Conservation (phyloP, 345 rosid species). For the Corchorus capsularis region DNA sequence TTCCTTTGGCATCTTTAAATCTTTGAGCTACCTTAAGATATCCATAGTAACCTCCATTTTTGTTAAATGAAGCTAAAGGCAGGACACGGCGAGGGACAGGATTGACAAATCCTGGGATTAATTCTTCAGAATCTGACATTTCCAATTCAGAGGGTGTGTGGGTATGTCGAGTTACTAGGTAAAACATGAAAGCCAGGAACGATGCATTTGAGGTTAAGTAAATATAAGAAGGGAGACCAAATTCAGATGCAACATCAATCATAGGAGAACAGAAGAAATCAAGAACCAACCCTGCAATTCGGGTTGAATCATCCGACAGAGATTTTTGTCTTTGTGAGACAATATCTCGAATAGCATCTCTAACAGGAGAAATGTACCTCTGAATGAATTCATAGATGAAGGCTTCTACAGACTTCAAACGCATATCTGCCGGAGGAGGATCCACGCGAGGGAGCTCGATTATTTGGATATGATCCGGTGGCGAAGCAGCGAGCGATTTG, state of each 20-base stretch:
- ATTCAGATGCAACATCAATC: constrained; percentile 42
- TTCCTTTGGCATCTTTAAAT: constrained; percentile 38
- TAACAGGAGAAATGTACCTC: constrained; percentile 24
- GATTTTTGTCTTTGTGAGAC: constrained; percentile 7
- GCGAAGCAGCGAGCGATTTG: constrained; percentile 21
- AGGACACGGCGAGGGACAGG: constrained; percentile 42
- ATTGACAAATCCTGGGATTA: constrained; percentile 34
- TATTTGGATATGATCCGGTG: constrained; percentile 32
- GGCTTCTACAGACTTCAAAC: constrained; percentile 24
- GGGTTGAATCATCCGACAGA: constrained; percentile 32
- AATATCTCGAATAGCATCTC: constrained; percentile 11
- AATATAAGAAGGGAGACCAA: constrained; percentile 54
- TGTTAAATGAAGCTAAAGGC: constrained; percentile 35
- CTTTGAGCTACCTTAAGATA: constrained; percentile 39
- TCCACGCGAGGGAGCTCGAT: constrained; percentile 34
- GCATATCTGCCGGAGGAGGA: constrained; percentile 29
- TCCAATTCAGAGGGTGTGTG: constrained; percentile 19
- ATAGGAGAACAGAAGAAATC: constrained; percentile 50
- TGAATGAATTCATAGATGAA: constrained; percentile 7
- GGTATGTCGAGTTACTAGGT: constrained; percentile 35
- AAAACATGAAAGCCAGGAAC: constrained; percentile 39
- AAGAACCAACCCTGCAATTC: constrained; percentile 40
- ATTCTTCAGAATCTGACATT: constrained; percentile 26
- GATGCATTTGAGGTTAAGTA: constrained; percentile 39
- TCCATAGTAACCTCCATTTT: constrained; percentile 38